phyloP scores from a whole-genome alignment of 225 moss, liverwort and hornwort genomes.

The Sphagnum contortum region DNA sequence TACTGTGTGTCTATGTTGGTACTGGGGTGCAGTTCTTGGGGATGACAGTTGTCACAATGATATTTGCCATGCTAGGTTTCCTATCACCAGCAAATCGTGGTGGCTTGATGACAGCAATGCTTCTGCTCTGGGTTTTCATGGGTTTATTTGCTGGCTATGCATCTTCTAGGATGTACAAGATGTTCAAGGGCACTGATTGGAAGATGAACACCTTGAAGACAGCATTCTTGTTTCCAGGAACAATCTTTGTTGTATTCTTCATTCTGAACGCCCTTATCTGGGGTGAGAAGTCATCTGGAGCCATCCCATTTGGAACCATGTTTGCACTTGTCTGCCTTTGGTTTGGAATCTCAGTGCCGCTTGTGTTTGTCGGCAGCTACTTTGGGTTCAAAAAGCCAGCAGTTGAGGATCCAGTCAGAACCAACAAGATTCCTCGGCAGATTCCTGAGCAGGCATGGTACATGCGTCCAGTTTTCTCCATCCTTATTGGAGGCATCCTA shows the following conservation, averaged over 20 bases:
- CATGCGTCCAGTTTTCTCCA: slow-evolving; percentile 81
- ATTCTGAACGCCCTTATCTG: slow-evolving; percentile 79
- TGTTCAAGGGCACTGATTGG: slow-evolving; percentile 80
- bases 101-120: slow-evolving; percentile 92
- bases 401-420: slow-evolving; percentile 76
- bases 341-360: slow-evolving; percentile 90
- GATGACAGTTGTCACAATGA: slow-evolving; percentile 91
- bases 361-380: slow-evolving; percentile 93
- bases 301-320: slow-evolving; percentile 91
- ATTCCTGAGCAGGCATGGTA: slow-evolving; percentile 94
- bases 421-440: slow-evolving; percentile 90
- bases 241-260: slow-evolving; percentile 75
- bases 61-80: slow-evolving; percentile 84
- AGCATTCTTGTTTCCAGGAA: slow-evolving; percentile 80
- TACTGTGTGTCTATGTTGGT: slow-evolving; percentile 86
- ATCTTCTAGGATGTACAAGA: slow-evolving; percentile 84
- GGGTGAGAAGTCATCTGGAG: slow-evolving; percentile 95
- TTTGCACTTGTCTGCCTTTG: slow-evolving; percentile 87
- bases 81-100: slow-evolving; percentile 92
- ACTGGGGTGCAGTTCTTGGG: slow-evolving; percentile 96
- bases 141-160: slow-evolving; percentile 87
- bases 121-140: slow-evolving; percentile 97
- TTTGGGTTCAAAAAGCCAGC: slow-evolving; percentile 84
- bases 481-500: slow-evolving; percentile 82
- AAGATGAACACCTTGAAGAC: slow-evolving; percentile 86